These are phyloP conservation scores for Exophiala bonariae DNA, from an alignment of 2,329 filamentous ascomycete genomes.

Conservation along the genomic window DNA sequence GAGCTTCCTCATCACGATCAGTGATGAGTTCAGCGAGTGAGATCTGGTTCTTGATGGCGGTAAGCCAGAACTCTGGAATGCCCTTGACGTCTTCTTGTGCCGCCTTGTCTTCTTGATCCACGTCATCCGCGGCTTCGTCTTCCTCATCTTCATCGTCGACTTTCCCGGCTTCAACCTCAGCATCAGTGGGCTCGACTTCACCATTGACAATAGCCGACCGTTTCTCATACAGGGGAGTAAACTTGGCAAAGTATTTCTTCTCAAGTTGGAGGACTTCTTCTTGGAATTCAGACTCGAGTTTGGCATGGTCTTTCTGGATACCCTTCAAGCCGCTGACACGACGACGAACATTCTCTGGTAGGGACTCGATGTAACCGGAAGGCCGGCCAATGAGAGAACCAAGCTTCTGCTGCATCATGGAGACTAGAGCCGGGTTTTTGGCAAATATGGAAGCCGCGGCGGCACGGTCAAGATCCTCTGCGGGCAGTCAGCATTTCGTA, in stretches of 20 bases:
- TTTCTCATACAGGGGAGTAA: slow-evolving; percentile 95
- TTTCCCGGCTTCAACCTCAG: slow-evolving; percentile 84
- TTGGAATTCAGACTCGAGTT: slow-evolving; percentile 97
- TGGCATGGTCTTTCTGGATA: slow-evolving; percentile 97
- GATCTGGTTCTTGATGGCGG: slow-evolving; percentile 99
- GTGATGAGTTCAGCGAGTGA: slow-evolving; percentile 98
- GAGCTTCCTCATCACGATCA: slow-evolving; percentile 89
- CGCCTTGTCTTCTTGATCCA: slow-evolving; percentile 53
- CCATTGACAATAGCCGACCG: slow-evolving; percentile 93
- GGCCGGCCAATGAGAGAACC: slow-evolving; percentile 90
- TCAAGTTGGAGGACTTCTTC: slow-evolving; percentile 96
- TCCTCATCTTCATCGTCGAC: slow-evolving; percentile 71
- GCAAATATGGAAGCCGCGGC: slow-evolving; percentile 91
- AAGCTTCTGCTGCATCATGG: slow-evolving; percentile 97
- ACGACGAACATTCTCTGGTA: slow-evolving; percentile 83
- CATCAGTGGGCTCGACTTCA: slow-evolving; percentile 76
- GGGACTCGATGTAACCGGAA: slow-evolving; percentile 96
- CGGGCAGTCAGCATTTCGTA: slow-evolving; percentile 24
- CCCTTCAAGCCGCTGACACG: slow-evolving; percentile 95
- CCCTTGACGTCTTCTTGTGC: slow-evolving; percentile 61
- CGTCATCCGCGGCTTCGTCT: slow-evolving; percentile 59
- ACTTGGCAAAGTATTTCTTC: slow-evolving; percentile 99
- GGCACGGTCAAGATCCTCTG: slow-evolving; percentile 88
- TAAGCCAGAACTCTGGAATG: slow-evolving; percentile 99
- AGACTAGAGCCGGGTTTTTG: slow-evolving; percentile 89